Evolutionary conservation across 2,329 filamentous ascomycete species (phyloP).

Genomic region (Pezicula radicicola): DNA sequence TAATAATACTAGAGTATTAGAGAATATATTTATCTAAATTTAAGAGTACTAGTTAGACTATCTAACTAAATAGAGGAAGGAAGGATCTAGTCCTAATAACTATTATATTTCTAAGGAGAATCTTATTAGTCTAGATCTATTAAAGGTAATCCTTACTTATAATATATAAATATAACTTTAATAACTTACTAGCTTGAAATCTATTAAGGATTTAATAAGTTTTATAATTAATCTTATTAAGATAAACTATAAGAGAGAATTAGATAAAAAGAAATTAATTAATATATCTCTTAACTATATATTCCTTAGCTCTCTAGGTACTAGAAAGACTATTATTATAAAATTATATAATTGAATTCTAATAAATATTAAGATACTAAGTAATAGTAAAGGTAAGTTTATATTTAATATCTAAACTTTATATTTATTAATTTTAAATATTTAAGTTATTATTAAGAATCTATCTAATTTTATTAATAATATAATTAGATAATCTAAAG

Average conservation of each 20-base stretch:
- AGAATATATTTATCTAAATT: conserved; percentile 57
- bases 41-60: conserved; percentile 56
- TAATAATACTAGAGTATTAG: conserved; percentile 67
- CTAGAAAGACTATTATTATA: conserved; percentile 73
- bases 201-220: conserved; percentile 60
- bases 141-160: conserved; percentile 45
- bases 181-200: conserved; percentile 52
- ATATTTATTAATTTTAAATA: conserved; percentile 17
- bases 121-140: conserved; percentile 67
- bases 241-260: conserved; percentile 63
- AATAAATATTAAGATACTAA: conserved; percentile 63
- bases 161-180: conserved; percentile 57
- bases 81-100: conserved; percentile 45
- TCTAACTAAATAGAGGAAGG: conserved; percentile 43
- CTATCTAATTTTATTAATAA: conserved; percentile 70
- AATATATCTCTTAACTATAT: conserved; percentile 64
- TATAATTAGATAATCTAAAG: conserved; percentile 63
- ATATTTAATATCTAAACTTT: no score
- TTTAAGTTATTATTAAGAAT: conserved; percentile 65
- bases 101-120: conserved; percentile 63
- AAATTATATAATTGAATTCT: conserved; percentile 70
- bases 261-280: conserved; percentile 56
- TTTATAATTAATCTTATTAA: conserved; percentile 58
- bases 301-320: conserved; percentile 70
- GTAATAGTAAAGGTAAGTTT: conserved; percentile 65